phyloP scores from a whole-genome alignment of 2,329 filamentous ascomycete genomes.

The Aureobasidium pullulans region DNA sequence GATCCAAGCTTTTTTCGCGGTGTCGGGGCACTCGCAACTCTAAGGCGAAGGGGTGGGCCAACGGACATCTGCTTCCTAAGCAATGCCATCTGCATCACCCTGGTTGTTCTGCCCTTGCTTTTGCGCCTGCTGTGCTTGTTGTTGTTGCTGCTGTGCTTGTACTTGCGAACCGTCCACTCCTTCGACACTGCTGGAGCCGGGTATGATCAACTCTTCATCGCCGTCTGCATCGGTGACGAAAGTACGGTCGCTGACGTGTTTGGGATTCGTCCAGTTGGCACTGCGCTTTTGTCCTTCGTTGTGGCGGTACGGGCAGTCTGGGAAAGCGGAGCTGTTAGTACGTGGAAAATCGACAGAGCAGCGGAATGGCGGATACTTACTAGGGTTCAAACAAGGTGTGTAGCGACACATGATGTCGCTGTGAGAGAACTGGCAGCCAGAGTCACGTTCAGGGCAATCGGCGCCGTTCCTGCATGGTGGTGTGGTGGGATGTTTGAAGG shows the following conservation, averaged over 20 bases:
- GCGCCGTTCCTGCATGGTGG: constrained; percentile 85
- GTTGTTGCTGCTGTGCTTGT: background rate
- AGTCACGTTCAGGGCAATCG: constrained; percentile 55
- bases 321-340: background rate
- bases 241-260: constrained; percentile 33
- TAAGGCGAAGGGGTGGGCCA: constrained; percentile 3
- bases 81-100: constrained; percentile 16
- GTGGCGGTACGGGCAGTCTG: constrained; percentile 74
- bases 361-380: background rate
- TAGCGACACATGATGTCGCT: constrained; percentile 78
- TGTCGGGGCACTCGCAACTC: background rate
- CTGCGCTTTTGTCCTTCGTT: constrained; percentile 80
- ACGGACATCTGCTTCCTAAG: constrained; percentile 12
- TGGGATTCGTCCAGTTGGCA: constrained; percentile 49
- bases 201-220: constrained; percentile 28
- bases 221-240: constrained; percentile 17
- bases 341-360: background rate
- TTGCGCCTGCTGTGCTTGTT: background rate
- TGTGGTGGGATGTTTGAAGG: constrained; percentile 82
- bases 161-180: background rate
- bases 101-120: background rate
- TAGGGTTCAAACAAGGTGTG: constrained; percentile 83
- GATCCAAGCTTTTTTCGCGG: no score
- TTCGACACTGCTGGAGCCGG: constrained; percentile 18
- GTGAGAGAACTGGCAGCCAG: constrained; percentile 84